These are phyloP conservation scores for Aspergillus brunneoviolaceus DNA, from an alignment of 2,329 filamentous ascomycete species.

Conservation along the genomic window DNA sequence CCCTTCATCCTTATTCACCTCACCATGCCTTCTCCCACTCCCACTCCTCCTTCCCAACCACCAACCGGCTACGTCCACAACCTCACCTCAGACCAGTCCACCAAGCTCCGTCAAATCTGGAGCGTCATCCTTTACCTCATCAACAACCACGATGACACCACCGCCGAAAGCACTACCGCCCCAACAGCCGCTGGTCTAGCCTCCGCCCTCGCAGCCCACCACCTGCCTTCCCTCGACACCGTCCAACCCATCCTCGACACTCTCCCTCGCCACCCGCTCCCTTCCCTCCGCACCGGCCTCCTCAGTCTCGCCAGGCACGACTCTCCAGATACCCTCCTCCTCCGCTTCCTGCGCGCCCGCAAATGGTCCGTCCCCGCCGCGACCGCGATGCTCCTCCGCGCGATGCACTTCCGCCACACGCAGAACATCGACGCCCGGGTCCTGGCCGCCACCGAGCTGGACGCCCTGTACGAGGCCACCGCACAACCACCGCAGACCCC, in stretches of 20 bases:
- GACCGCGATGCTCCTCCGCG: conserved; percentile 85
- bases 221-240: not conserved
- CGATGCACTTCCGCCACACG: conserved; percentile 80
- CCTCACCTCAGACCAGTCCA: not conserved
- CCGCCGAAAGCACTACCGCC: not conserved
- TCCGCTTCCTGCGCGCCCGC: conserved; percentile 77
- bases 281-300: conserved; percentile 73
- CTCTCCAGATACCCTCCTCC: conserved; percentile 77
- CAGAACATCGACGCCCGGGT: conserved; percentile 86
- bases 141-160: not conserved
- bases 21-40: not conserved
- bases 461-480: conserved; percentile 59
- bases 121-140: not conserved
- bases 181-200: not conserved
- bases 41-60: not conserved
- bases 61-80: not conserved
- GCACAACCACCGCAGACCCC: conserved; percentile 48
- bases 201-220: not conserved
- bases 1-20: not conserved
- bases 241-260: conserved; percentile 67
- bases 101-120: not conserved
- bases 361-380: conserved; percentile 94
- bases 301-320: conserved; percentile 93
- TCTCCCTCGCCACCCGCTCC: conserved; percentile 69
- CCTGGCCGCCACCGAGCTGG: conserved; percentile 69